phyloP scores from a whole-genome alignment of 805 yeast species.

The Candida verbasci region DNA sequence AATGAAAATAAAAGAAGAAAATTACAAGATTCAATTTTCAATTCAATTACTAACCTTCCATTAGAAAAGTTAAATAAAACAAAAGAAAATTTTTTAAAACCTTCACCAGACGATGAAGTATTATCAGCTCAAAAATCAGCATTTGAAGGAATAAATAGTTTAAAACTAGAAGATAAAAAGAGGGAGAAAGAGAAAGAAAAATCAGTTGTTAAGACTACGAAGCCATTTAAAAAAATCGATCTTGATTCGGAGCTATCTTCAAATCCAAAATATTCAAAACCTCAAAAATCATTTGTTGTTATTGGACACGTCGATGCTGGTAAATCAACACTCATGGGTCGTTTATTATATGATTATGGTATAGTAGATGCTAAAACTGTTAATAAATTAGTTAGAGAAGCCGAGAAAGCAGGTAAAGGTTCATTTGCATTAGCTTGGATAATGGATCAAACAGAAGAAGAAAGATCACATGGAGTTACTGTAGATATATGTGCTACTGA shows the following conservation, averaged over 20 bases:
- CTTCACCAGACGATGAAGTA: slow-evolving; percentile 81
- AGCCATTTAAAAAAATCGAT: slow-evolving; percentile 43
- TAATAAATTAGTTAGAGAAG: slow-evolving; percentile 59
- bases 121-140: slow-evolving; percentile 53
- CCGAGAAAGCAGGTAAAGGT: slow-evolving; percentile 64
- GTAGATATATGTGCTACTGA: slow-evolving; percentile 69
- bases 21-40: slow-evolving; percentile 17
- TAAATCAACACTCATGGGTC: slow-evolving; percentile 74
- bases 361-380: slow-evolving; percentile 62
- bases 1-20: slow-evolving; percentile 16
- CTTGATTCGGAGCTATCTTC: slow-evolving; percentile 33
- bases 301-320: slow-evolving; percentile 89
- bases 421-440: slow-evolving; percentile 86
- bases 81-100: slow-evolving; percentile 52
- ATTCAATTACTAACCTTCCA: slow-evolving; percentile 40
- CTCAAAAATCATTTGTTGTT: slow-evolving; percentile 67
- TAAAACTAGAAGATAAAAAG: slow-evolving; percentile 18
- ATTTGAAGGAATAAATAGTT: slow-evolving; percentile 28
- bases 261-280: slow-evolving; percentile 37
- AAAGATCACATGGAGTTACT: slow-evolving; percentile 72
- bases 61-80: slow-evolving; percentile 35
- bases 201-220: slow-evolving; percentile 22
- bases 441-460: slow-evolving; percentile 76
- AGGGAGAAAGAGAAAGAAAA: too few relatives aligned
- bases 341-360: slow-evolving; percentile 62